Conservation (phyloP, 257 asterid species). For the Catharanthus roseus region DNA sequence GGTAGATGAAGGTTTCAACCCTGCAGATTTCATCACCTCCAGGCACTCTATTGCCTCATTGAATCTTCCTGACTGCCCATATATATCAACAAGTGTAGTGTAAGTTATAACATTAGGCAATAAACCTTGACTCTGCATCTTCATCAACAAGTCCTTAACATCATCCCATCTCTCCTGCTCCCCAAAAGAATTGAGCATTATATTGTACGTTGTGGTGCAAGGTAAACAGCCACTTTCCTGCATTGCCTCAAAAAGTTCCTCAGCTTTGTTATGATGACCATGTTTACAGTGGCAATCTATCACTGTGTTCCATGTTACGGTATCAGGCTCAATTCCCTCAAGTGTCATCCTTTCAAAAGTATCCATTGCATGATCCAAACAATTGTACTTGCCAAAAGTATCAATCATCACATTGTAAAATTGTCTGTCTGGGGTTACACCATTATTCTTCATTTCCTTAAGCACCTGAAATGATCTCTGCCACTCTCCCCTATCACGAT, state of each 20-base stretch:
- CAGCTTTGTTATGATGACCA: slow-evolving; percentile 55
- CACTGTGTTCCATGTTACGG: slow-evolving; percentile 87
- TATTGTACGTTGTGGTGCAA: slow-evolving; percentile 81
- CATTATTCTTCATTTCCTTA: slow-evolving; percentile 78
- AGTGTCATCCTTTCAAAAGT: slow-evolving; percentile 71
- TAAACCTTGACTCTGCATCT: slow-evolving; percentile 73
- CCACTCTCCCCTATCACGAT: slow-evolving; percentile 95
- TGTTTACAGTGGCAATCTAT: slow-evolving; percentile 90
- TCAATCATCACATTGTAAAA: slow-evolving; percentile 91
- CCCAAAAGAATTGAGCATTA: slow-evolving; percentile 80
- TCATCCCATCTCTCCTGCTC: slow-evolving; percentile 83
- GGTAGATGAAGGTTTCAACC: slow-evolving; percentile 79
- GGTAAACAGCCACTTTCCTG: slow-evolving; percentile 61
- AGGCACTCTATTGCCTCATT: slow-evolving; percentile 86
- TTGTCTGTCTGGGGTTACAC: slow-evolving; percentile 73
- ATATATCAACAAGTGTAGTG: slow-evolving; percentile 81
- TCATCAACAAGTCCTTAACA: slow-evolving; percentile 60
- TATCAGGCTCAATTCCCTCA: slow-evolving; percentile 76
- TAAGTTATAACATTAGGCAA: slow-evolving; percentile 85
- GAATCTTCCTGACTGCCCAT: slow-evolving; percentile 84
- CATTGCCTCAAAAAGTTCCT: slow-evolving; percentile 70
- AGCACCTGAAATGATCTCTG: slow-evolving; percentile 90
- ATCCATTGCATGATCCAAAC: slow-evolving; percentile 83
- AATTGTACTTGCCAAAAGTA: slow-evolving; percentile 82
- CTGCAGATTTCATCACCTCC: slow-evolving; percentile 88